Evolutionary conservation across 331 rosid genomes (phyloP).

Genomic region (Malus hybrid): DNA sequence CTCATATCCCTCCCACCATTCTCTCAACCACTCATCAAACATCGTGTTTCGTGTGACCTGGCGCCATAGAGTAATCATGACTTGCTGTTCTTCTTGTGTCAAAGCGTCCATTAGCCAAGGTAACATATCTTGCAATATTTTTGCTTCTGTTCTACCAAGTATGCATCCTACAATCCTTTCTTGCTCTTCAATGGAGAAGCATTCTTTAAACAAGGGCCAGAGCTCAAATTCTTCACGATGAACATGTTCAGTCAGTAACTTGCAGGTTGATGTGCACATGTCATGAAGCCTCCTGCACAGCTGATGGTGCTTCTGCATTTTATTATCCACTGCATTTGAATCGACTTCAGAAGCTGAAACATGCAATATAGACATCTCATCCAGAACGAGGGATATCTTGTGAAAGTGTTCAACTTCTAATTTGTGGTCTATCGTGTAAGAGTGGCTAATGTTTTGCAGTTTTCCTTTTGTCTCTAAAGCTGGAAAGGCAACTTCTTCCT

Average conservation of each 20-base stretch:
- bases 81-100: constrained; percentile 68
- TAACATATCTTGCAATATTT: constrained; percentile 75
- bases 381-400: constrained; percentile 52
- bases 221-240: constrained; percentile 76
- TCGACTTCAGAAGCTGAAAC: constrained; percentile 36
- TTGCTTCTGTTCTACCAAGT: constrained; percentile 83
- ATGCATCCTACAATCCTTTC: constrained; percentile 68
- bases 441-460: constrained; percentile 70
- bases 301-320: constrained; percentile 32
- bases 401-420: constrained; percentile 52
- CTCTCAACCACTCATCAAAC: constrained; percentile 86
- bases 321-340: constrained; percentile 25
- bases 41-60: constrained; percentile 73
- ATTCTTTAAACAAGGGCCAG: constrained; percentile 71
- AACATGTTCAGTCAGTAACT: constrained; percentile 49
- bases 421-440: constrained; percentile 81
- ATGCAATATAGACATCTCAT: constrained; percentile 49
- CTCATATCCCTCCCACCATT: constrained; percentile 84
- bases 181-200: constrained; percentile 69
- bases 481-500: constrained; percentile 88
- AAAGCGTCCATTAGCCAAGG: constrained; percentile 90
- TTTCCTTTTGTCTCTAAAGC: constrained; percentile 81
- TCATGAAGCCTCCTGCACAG: constrained; percentile 60
- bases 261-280: constrained; percentile 64
- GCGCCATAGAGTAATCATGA: constrained; percentile 71